Evolutionary conservation across 2,329 filamentous ascomycete genomes (phyloP).

Genomic region (Exserohilum rostratum): DNA sequence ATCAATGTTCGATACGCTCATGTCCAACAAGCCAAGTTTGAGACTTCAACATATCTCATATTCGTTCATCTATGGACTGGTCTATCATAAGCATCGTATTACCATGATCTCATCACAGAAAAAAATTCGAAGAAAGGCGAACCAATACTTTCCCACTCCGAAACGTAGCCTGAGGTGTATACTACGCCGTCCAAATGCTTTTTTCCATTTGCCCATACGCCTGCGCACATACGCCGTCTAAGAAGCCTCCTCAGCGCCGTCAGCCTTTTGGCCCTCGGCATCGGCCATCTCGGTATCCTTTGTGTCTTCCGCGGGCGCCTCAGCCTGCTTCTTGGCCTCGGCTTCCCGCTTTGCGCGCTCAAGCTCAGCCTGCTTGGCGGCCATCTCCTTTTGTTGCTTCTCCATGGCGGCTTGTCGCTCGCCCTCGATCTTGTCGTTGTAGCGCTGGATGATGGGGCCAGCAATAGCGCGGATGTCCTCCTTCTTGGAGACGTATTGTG

Average conservation of each 20-base stretch:
- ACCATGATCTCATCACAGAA: slow-evolving; percentile 26
- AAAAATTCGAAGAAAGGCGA: slow-evolving; percentile 10
- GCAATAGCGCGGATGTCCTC: slow-evolving; percentile 92
- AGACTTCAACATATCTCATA: slow-evolving; percentile 5
- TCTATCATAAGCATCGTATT: slow-evolving; percentile 41
- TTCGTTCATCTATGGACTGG: slow-evolving; percentile 33
- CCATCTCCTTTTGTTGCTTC: slow-evolving; percentile 68
- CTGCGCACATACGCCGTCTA: slow-evolving; percentile 13
- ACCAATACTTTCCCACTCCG: slow-evolving; percentile 9
- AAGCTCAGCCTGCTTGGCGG: slow-evolving; percentile 67
- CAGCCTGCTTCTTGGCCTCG: slow-evolving; percentile 66
- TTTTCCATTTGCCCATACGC: slow-evolving; percentile 19
- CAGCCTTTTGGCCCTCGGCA: slow-evolving; percentile 53
- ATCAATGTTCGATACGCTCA: not conserved
- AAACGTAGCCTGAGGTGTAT: slow-evolving; percentile 11
- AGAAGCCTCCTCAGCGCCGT: slow-evolving; percentile 48
- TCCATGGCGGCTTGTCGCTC: slow-evolving; percentile 76
- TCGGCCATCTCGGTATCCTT: slow-evolving; percentile 66
- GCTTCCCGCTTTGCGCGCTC: slow-evolving; percentile 81
- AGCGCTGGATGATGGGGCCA: slow-evolving; percentile 89
- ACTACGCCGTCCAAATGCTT: slow-evolving; percentile 28
- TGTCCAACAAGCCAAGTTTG: not conserved
- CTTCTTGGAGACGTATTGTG: slow-evolving; percentile 90
- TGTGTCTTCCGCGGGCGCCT: slow-evolving; percentile 44
- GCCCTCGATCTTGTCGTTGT: slow-evolving; percentile 91